Conservation (phyloP, 257 asterid genomes). For the Nicotiana tomentosiformis region DNA sequence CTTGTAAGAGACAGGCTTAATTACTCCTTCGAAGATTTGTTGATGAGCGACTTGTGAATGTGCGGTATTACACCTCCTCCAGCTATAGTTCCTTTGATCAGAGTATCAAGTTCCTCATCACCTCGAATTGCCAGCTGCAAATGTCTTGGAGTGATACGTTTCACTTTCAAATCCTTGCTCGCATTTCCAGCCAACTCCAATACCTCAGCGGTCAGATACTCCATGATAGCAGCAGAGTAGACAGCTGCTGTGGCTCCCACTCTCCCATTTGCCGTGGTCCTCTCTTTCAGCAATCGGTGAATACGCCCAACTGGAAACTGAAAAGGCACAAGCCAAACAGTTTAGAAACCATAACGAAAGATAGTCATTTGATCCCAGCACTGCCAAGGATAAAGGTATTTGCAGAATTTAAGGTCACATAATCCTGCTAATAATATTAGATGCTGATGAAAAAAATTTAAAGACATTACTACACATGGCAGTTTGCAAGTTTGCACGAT, state of each 20-base stretch:
- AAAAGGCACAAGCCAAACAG: not conserved
- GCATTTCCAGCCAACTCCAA: slow-evolving; percentile 39
- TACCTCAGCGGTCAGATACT: slow-evolving; percentile 35
- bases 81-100: slow-evolving; percentile 38
- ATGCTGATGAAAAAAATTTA: not conserved
- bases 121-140: slow-evolving; percentile 39
- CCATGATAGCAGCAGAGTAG: slow-evolving; percentile 38
- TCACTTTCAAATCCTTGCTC: slow-evolving; percentile 37
- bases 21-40: slow-evolving; percentile 33
- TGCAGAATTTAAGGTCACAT: not conserved
- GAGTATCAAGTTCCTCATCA: slow-evolving; percentile 36
- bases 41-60: slow-evolving; percentile 38
- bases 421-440: not conserved
- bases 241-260: slow-evolving; percentile 43
- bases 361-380: not conserved
- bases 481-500: not conserved
- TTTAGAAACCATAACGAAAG: not conserved
- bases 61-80: slow-evolving; percentile 39
- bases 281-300: slow-evolving; percentile 30
- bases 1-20: not conserved
- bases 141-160: slow-evolving; percentile 36
- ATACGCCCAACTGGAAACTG: slow-evolving; percentile 41
- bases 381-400: not conserved
- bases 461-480: not conserved
- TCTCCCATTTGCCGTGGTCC: slow-evolving; percentile 34